Evolutionary conservation across 495 filamentous ascomycete species (phyloP), one percentile per base, ranked within the genome.

Genomic region (Lasiosphaeria miniovina): DNA sequence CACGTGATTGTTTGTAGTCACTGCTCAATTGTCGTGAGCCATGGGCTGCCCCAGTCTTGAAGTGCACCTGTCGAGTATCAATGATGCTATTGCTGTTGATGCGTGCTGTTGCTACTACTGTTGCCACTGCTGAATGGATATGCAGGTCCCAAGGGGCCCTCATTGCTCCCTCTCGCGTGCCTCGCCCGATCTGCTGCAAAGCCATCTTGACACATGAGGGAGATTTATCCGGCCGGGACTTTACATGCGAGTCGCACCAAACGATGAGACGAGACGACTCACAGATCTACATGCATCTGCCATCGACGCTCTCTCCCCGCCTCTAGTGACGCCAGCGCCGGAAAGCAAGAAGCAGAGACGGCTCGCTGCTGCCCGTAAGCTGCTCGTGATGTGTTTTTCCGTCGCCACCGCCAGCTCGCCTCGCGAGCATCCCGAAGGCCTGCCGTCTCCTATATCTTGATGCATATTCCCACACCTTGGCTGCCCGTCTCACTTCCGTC

Each of bases 171-270:
- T 31, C 31, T 66, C 61, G 49, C 31, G 46, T 56, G n/a, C 51
- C 41, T 48, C 57, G 36, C 34, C 52, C 51, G 66, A 65, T 65
- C 66, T 68, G 49, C 66, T 64, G 56, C 61, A 65, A 58, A 64
- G 58, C 48, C 55, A 66, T 70, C 66, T 70, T 70, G 66, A 71
- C 57, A 71, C 70, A 73, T 59, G 61, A 72, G 60, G 62, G 63
- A 63, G 67, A 70, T 74, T 74, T 72, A 73, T 64, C 72, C 68
- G 70, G 65, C 63, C 60, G 63, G 65, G 35, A 36, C 38, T 64
- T 49, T 59, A 48, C 64, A 66, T 69, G 61, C 60, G 43, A 65
- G 64, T 61, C 58, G 49, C 43, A 45, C 55, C 51, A 51, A 50
- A 14, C 49, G 55, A 57, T 57, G 59, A 67, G 35, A 65, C 63